Base-by-base conservation (phyloP, 2,329 filamentous ascomycete species). In the Mycosphaerelloides madeirae region DNA sequence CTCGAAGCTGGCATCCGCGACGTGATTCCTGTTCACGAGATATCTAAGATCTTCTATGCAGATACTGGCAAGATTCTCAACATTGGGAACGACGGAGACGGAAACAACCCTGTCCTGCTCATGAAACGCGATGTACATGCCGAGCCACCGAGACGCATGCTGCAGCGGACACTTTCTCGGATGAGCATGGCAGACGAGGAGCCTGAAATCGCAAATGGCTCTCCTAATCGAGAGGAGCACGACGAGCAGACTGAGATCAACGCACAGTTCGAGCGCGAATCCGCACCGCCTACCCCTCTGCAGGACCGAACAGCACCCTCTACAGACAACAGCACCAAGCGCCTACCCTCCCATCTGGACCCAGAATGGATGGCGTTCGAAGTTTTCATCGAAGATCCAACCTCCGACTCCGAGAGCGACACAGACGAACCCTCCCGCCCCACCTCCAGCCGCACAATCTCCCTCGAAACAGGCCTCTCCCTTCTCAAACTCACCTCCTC, bases 1-100 rank as follows among this genome's bases (percentile, higher is more conserved):
- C 49, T 63, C 3, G 65, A 72, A 11, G 83, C 84, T 12, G 84
- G 84, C 1, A 77, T 86, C 20, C 72, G 83, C 36, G 81, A 85
- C 53, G 71, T 79, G 29, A 68, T 87, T 13, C 84, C 84, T 1
- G 78, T 87, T 15, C 81, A 87, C 59, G 78, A 87, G 58, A 78
- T 95, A 4, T 86, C 88, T 5, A 95, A 94, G 61, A 87, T 95
- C 25, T 95, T 95, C 66, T 96, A 95, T 59, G 88, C 89, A 1
- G 87, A 95, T 54, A 94, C 87, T 0, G 89, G 89, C 14, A 87
- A 87, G 55, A 87, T 96, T 8, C 73, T 96, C 19, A 95, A 95
- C 49, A 89, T 96, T 43, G 83, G 83, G 12, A 75, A 69, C 2
- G 79, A 84, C 18, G 79, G 76, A 12, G 82, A 84, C 54, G 77